phyloP scores from a whole-genome alignment of 1,284 basidiomycete genomes.

The Tetrapyrgos nigripes region DNA sequence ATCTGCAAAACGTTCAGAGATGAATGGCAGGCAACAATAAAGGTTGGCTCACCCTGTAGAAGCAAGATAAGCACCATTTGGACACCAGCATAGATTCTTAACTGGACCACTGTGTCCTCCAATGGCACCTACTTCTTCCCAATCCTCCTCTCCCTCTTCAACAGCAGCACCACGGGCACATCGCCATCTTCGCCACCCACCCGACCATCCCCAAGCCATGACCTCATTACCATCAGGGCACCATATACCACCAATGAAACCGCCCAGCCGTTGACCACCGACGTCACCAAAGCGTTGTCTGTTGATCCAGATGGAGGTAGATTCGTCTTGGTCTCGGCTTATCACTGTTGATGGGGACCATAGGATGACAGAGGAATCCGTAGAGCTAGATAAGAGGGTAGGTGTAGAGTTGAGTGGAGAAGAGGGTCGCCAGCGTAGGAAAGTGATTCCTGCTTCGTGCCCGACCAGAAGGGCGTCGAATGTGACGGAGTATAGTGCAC shows the following conservation, averaged over 20 bases:
- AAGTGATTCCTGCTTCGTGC: slow-evolving; percentile 92
- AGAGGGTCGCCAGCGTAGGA: slow-evolving; percentile 77
- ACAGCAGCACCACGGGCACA: slow-evolving; percentile 32
- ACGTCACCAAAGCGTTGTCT: slow-evolving; percentile 91
- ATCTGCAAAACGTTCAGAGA: slow-evolving; percentile 44
- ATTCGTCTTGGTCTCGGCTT: slow-evolving; percentile 44
- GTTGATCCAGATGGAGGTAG: slow-evolving; percentile 86
- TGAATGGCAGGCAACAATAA: slow-evolving; percentile 6
- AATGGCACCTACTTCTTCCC: slow-evolving; percentile 81
- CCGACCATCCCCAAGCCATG: slow-evolving; percentile 90
- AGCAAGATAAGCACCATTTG: slow-evolving; percentile 82
- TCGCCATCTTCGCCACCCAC: slow-evolving; percentile 89
- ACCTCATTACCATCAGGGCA: slow-evolving; percentile 62
- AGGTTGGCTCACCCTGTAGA: slow-evolving; percentile 70
- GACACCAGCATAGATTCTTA: slow-evolving; percentile 85
- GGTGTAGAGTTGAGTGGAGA: slow-evolving; percentile 38
- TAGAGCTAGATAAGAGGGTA: slow-evolving; percentile 85
- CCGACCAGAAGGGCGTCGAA: slow-evolving; percentile 93
- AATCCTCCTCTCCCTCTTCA: slow-evolving; percentile 48
- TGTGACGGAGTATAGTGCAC: slow-evolving; percentile 70
- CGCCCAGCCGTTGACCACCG: slow-evolving; percentile 86
- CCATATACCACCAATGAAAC: slow-evolving; percentile 92
- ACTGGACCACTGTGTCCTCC: slow-evolving; percentile 85
- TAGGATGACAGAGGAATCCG: slow-evolving; percentile 91
- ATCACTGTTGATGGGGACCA: slow-evolving; percentile 80